Conservation (phyloP, 2,329 filamentous ascomycete species). For the Colletotrichum liriopes region DNA sequence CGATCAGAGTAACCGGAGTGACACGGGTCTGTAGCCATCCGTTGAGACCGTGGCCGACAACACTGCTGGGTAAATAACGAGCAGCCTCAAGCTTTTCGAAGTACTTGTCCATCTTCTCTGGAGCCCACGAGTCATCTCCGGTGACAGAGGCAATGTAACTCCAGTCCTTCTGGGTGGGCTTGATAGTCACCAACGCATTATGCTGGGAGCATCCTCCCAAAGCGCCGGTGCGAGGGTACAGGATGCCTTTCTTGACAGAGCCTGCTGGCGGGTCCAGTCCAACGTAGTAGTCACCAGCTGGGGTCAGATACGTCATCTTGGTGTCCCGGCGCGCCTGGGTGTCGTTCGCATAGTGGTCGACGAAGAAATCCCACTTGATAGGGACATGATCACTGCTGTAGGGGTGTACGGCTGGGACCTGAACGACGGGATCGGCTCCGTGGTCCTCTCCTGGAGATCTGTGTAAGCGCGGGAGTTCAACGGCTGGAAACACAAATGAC, state of each 20-base stretch:
- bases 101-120: conserved; percentile 73
- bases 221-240: conserved; percentile 62
- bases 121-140: conserved; percentile 71
- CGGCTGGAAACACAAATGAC: neutral
- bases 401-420: neutral
- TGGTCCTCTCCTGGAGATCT: conserved; percentile 66
- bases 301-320: conserved; percentile 59
- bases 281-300: conserved; percentile 53
- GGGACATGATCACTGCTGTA: conserved; percentile 1
- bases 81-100: conserved; percentile 70
- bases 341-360: conserved; percentile 71
- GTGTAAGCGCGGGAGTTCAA: neutral
- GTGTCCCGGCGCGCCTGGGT: conserved; percentile 62
- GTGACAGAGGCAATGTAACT: conserved; percentile 70
- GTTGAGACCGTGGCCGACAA: conserved; percentile 65
- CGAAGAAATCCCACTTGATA: conserved; percentile 72
- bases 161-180: conserved; percentile 73
- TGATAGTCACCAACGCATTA: conserved; percentile 72
- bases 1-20: conserved; percentile 2
- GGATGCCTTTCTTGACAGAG: conserved; percentile 58
- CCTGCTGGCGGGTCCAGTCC: conserved; percentile 54
- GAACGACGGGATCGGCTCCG: conserved; percentile 47
- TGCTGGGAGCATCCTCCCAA: conserved; percentile 70
- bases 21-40: conserved; percentile 61
- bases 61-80: conserved; percentile 60